Evolutionary conservation across 176 grass and related monocot genomes (phyloP).

Genomic region (Bolboschoenus planiculmis): DNA sequence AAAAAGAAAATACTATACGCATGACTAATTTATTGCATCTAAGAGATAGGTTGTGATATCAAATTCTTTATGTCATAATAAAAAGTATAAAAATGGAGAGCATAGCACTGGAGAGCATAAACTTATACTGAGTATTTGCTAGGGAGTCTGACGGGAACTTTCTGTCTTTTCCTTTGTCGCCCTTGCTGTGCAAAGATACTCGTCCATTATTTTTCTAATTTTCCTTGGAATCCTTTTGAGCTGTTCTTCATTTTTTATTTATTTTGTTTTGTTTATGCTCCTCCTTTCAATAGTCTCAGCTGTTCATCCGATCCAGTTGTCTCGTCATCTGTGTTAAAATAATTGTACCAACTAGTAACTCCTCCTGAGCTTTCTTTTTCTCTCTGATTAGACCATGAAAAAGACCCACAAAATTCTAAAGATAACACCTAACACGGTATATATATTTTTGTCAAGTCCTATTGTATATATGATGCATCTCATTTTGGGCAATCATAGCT

Average conservation of each 20-base stretch:
- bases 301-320: neutral
- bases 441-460: neutral
- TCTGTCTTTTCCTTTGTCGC: slow-evolving; percentile 62
- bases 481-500: neutral
- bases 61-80: neutral
- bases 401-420: neutral
- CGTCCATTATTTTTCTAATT: slow-evolving; percentile 10
- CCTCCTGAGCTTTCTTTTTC: neutral
- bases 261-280: neutral
- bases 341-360: slow-evolving; percentile 2
- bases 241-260: slow-evolving; percentile 4
- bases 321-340: neutral
- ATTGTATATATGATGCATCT: neutral
- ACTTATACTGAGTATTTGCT: slow-evolving; percentile 1
- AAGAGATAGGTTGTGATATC: neutral
- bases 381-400: neutral
- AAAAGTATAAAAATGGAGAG: neutral
- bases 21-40: no score
- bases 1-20: neutral
- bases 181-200: slow-evolving; percentile 26
- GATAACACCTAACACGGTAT: neutral
- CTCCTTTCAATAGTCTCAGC: neutral
- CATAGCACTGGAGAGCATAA: neutral
- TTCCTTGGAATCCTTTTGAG: neutral
- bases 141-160: slow-evolving; percentile 40